Evolutionary conservation across 768 basidiomycete genomes (phyloP).

Genomic region (Calocera viscosa): DNA sequence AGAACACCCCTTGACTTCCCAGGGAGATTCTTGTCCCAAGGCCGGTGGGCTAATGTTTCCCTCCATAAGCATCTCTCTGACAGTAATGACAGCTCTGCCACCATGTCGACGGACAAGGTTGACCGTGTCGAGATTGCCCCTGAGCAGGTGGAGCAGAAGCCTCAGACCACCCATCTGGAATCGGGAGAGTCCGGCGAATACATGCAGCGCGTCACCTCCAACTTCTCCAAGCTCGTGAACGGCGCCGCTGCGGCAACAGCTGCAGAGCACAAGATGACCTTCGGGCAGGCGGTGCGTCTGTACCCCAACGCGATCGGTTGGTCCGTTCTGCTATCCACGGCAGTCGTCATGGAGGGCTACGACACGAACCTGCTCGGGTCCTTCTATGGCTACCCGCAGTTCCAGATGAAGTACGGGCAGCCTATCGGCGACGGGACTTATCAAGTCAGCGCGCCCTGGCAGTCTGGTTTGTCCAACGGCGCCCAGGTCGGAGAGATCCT

Average conservation of each 20-base stretch:
- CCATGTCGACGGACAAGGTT: background rate
- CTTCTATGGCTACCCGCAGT: slow-evolving; percentile 18
- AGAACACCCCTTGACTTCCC: no score
- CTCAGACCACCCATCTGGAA: background rate
- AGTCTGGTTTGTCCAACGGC: slow-evolving; percentile 28
- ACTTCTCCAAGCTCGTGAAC: background rate
- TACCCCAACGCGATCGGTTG: slow-evolving; percentile 29
- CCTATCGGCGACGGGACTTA: slow-evolving; percentile 21
- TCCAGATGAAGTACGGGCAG: slow-evolving; percentile 15
- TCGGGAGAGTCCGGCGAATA: background rate
- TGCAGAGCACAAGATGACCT: slow-evolving; percentile 25
- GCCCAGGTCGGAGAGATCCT: slow-evolving; percentile 18
- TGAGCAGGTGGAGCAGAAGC: background rate
- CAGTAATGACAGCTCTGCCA: background rate
- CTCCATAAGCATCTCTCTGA: background rate
- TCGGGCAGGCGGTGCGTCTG: slow-evolving; percentile 24
- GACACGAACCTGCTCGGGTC: slow-evolving; percentile 12
- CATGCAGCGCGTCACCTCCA: background rate
- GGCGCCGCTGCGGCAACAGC: slow-evolving; percentile 16
- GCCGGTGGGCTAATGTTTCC: background rate
- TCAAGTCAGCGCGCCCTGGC: slow-evolving; percentile 28
- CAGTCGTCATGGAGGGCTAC: slow-evolving; percentile 10
- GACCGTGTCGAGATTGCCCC: background rate
- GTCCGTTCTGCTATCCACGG: slow-evolving; percentile 21
- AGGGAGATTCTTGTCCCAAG: no score